These are phyloP conservation scores for Geranium rotundifolium DNA, from an alignment of 345 rosid genomes.

Conservation along the genomic window DNA sequence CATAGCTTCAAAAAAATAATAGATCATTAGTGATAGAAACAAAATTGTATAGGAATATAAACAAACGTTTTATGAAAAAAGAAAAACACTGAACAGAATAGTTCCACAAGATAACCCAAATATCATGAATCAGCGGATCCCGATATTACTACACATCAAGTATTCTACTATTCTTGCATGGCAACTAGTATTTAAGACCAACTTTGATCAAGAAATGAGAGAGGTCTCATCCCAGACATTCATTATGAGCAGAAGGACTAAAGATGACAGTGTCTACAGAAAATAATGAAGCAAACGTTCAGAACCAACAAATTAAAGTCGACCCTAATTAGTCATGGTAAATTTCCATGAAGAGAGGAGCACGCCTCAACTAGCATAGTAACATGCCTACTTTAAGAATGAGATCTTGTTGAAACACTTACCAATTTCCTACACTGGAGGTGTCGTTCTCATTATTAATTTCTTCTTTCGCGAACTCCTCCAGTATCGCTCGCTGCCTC, in stretches of 20 bases:
- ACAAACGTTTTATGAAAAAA: too few species aligned
- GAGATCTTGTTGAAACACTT: slow-evolving; percentile 15
- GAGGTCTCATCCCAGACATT: not conserved
- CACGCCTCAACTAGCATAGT: not conserved
- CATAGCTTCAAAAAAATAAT: not conserved
- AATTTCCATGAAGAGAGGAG: not conserved
- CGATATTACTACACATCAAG: too few species aligned
- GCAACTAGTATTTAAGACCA: not conserved
- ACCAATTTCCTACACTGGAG: slow-evolving; percentile 48
- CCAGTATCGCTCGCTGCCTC: slow-evolving; percentile 66
- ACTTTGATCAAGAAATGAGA: not conserved
- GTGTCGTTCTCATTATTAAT: slow-evolving; percentile 34
- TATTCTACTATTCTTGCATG: not conserved
- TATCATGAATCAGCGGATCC: too few species aligned
- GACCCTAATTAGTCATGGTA: not conserved
- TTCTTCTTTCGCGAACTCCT: slow-evolving; percentile 85
- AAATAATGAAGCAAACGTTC: not conserved
- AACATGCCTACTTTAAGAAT: not conserved
- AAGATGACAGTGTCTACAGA: not conserved
- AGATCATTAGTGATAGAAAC: not conserved
- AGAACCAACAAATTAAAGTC: not conserved
- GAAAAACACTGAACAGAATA: too few species aligned
- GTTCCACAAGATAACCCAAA: too few species aligned
- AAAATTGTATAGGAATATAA: too few species aligned
- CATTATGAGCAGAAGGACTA: not conserved